Conservation (phyloP, 2,329 filamentous ascomycete species). For the Fusarium irregulare region DNA sequence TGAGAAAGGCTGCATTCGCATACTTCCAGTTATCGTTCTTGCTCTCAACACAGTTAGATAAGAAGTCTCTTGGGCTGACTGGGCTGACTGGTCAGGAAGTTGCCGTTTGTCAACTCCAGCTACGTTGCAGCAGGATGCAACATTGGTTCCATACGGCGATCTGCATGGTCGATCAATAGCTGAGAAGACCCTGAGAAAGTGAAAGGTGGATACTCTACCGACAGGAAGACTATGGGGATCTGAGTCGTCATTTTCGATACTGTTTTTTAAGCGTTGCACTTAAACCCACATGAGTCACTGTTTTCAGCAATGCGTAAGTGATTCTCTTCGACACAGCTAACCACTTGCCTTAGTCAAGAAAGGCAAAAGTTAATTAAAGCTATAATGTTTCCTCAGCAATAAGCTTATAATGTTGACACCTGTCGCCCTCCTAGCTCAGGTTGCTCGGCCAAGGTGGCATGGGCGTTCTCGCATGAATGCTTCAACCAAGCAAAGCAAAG, state of each 20-base stretch:
- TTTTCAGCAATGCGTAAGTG: not conserved
- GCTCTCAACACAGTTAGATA: too few species aligned
- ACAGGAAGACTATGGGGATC: not conserved
- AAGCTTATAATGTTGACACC: not conserved
- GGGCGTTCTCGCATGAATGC: not conserved
- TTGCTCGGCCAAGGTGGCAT: not conserved
- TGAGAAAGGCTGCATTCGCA: too few species aligned
- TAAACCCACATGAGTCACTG: not conserved
- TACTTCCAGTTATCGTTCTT: too few species aligned
- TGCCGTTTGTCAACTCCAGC: not conserved
- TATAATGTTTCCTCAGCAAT: fast-evolving
- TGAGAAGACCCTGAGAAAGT: not conserved
- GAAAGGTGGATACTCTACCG: not conserved
- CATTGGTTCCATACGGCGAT: not conserved
- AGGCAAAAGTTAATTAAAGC: not conserved
- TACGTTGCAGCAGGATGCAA: not conserved
- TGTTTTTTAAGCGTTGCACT: not conserved
- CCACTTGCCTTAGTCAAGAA: not conserved
- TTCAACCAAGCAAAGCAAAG: not conserved
- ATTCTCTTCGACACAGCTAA: not conserved
- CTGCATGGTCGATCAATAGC: not conserved
- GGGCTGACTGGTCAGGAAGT: too few species aligned
- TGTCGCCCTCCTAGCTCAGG: not conserved
- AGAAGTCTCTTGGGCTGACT: too few species aligned
- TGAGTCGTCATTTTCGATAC: not conserved